Conservation (phyloP, 108 stramenopile genomes). For the Ochromonas danica region DNA sequence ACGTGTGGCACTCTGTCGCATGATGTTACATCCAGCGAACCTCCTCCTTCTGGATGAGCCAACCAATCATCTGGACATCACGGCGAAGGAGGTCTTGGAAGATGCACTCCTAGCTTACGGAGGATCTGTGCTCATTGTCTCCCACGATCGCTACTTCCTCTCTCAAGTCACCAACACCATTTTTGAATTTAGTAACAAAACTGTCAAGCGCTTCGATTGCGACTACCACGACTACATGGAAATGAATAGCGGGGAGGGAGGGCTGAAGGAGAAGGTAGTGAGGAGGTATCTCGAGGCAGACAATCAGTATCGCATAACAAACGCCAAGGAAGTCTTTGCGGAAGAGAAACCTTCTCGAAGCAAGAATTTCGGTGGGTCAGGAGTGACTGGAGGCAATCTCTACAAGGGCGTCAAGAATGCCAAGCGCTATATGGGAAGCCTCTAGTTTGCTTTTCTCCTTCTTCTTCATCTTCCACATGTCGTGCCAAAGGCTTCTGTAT, state of each 20-base stretch:
- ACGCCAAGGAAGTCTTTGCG: conserved; percentile 59
- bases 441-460: too few relatives aligned
- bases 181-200: conserved; percentile 83
- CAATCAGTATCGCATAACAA: conserved; percentile 68
- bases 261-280: conserved; percentile 73
- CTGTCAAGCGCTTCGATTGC: conserved; percentile 74
- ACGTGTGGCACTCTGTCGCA: conserved; percentile 79
- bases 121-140: conserved; percentile 84
- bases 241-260: conserved; percentile 50
- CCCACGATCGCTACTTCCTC: conserved; percentile 96
- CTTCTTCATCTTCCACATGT: too few relatives aligned
- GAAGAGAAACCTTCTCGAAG: conserved; percentile 63
- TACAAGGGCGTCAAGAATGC: conserved; percentile 97
- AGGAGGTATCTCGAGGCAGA: conserved; percentile 74
- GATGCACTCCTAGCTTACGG: conserved; percentile 89
- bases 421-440: too few relatives aligned
- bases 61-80: conserved; percentile 81
- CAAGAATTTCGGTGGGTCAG: conserved; percentile 87
- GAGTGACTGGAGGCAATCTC: conserved; percentile 70
- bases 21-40: conserved; percentile 89
- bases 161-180: conserved; percentile 87
- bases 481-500: too few relatives aligned
- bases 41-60: conserved; percentile 85
- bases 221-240: conserved; percentile 95
- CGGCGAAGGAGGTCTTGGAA: conserved; percentile 96